These are phyloP conservation scores for Telopea speciosissima DNA, from an alignment of 177 flowering plant genomes.

Conservation along the genomic window DNA sequence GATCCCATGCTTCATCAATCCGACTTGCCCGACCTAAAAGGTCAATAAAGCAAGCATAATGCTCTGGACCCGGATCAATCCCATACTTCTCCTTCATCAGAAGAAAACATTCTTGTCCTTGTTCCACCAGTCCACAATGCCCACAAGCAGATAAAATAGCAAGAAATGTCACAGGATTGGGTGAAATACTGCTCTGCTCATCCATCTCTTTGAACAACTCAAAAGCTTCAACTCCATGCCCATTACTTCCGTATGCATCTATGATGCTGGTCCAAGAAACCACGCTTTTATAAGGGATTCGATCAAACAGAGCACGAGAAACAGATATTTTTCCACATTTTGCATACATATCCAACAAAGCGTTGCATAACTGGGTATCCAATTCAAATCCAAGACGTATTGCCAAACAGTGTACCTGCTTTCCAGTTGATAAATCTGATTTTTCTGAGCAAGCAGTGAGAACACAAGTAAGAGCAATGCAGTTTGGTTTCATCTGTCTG, in stretches of 20 bases:
- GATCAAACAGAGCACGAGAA: constrained; percentile 34
- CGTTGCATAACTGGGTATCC: constrained; percentile 47
- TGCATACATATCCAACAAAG: constrained; percentile 49
- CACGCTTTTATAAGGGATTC: constrained; percentile 28
- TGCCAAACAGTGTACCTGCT: constrained; percentile 43
- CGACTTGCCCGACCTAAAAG: constrained; percentile 46
- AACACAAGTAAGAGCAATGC: constrained; percentile 38
- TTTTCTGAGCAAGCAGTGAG: constrained; percentile 48
- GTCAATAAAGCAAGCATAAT: constrained; percentile 56
- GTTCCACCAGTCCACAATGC: constrained; percentile 47
- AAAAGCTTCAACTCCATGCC: constrained; percentile 44
- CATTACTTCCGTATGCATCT: constrained; percentile 47
- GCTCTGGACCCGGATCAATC: constrained; percentile 37
- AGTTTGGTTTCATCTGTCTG: constrained; percentile 35
- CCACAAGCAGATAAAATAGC: constrained; percentile 57
- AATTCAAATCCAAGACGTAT: constrained; percentile 31
- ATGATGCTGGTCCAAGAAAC: constrained; percentile 61
- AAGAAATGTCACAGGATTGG: constrained; percentile 49
- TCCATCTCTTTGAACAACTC: constrained; percentile 40
- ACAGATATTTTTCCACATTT: constrained; percentile 39
- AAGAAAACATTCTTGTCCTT: constrained; percentile 36
- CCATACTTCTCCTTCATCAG: constrained; percentile 25
- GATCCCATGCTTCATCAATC: constrained; percentile 42
- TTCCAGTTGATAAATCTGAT: constrained; percentile 38
- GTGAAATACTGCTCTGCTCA: constrained; percentile 22